These are phyloP conservation scores for Clonostachys solani DNA, from an alignment of 2,329 filamentous ascomycete genomes.

Conservation along the genomic window DNA sequence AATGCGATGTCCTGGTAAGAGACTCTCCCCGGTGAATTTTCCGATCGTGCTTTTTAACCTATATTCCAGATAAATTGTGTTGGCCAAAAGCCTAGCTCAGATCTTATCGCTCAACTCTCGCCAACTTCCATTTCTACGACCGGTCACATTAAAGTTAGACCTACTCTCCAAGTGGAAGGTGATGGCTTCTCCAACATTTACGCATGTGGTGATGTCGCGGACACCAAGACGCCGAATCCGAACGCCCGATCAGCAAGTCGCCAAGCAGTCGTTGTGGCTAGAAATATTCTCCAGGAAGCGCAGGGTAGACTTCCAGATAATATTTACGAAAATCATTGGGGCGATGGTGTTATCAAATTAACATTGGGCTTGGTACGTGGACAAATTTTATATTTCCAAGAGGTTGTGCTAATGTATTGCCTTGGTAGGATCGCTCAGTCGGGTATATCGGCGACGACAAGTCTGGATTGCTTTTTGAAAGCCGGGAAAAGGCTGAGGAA, in stretches of 20 bases:
- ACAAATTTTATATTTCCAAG: background rate
- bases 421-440: conserved; percentile 35
- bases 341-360: conserved; percentile 47
- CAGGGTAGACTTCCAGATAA: conserved; percentile 29
- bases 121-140: conserved; percentile 37
- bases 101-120: conserved; percentile 35
- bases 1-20: conserved; percentile 46
- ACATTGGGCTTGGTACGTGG: conserved; percentile 45
- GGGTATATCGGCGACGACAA: conserved; percentile 35
- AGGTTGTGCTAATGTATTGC: conserved; percentile 1
- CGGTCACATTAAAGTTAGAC: conserved; percentile 47
- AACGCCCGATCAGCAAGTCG: conserved; percentile 50
- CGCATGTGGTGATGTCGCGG: conserved; percentile 60
- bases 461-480: conserved; percentile 33
- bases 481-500: conserved; percentile 34
- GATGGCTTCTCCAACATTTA: conserved; percentile 47
- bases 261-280: conserved; percentile 47
- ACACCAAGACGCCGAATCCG: conserved; percentile 36
- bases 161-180: conserved; percentile 52
- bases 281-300: conserved; percentile 47
- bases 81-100: conserved; percentile 52
- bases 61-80: conserved; percentile 49
- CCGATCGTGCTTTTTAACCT: background rate
- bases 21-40: background rate
- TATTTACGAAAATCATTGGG: conserved; percentile 36